Percentiles rank a stretch among this genome's conserved stretches.
phyloP scores from a whole-genome alignment of 2,329 filamentous ascomycete species.

The Monosporascus sp. region DNA sequence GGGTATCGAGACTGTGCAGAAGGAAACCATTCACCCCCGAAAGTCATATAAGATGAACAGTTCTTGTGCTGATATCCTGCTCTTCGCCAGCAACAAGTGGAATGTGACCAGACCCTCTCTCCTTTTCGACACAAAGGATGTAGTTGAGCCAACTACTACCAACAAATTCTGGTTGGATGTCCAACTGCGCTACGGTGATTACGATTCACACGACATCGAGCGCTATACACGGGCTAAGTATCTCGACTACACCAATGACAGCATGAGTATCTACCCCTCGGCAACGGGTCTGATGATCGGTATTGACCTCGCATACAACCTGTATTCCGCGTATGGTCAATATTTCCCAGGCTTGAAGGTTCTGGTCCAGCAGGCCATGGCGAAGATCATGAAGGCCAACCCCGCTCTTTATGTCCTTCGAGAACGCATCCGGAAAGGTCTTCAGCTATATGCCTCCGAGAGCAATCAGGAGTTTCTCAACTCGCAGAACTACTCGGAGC shows the following conservation, averaged over 20 bases:
- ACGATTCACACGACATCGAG: constrained; percentile 98
- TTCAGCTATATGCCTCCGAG: constrained; percentile 96
- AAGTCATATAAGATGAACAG: constrained; percentile 99
- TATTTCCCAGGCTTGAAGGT: constrained; percentile 98
- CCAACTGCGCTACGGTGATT: constrained; percentile 93
- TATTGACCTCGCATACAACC: constrained; percentile 94
- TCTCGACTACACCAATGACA: constrained; percentile 97
- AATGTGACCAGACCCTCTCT: constrained; percentile 92
- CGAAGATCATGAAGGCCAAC: constrained; percentile 99
- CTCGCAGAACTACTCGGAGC: constrained; percentile 97
- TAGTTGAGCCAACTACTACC: constrained; percentile 87
- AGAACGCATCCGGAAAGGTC: constrained; percentile 96
- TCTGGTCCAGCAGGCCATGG: constrained; percentile 95
- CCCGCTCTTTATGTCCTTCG: constrained; percentile 92
- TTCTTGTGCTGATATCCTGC: constrained; percentile 92
- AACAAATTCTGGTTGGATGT: constrained; percentile 99
- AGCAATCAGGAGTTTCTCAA: constrained; percentile 99
- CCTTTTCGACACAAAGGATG: constrained; percentile 93
- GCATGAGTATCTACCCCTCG: constrained; percentile 97
- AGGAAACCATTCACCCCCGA: constrained; percentile 97
- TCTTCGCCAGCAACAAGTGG: constrained; percentile 99
- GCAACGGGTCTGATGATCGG: constrained; percentile 96
- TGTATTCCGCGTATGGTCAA: constrained; percentile 96
- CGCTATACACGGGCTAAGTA: constrained; percentile 97
- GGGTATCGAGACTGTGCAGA: constrained; percentile 95